Percentiles rank a stretch among this genome's conserved stretches.
Conservation (phyloP, 441 rosid genomes). For the Populus tomentosa region DNA sequence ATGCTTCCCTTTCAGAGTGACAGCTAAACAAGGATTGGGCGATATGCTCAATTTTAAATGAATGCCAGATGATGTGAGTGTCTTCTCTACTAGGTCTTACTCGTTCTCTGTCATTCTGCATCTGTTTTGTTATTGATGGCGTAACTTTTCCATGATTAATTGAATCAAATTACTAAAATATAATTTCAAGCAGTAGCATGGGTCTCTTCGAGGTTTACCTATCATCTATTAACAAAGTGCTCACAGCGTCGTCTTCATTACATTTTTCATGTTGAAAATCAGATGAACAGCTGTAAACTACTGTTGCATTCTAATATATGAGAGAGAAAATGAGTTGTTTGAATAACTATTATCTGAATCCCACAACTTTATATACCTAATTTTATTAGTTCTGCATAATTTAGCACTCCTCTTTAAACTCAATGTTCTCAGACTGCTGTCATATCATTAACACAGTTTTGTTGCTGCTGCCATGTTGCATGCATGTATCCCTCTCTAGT, state of each 20-base stretch:
- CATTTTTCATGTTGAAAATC: background rate
- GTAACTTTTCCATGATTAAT: conserved; percentile 9
- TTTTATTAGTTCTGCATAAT: background rate
- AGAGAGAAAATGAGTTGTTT: background rate
- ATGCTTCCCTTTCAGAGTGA: conserved; percentile 4
- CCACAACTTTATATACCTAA: background rate
- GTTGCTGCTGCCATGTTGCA: background rate
- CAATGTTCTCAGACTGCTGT: background rate
- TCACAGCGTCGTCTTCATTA: background rate
- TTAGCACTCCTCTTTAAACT: background rate
- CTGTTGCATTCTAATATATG: background rate
- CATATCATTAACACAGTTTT: background rate
- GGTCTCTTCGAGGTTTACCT: background rate
- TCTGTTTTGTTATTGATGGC: background rate
- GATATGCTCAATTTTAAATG: conserved; percentile 2
- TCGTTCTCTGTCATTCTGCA: background rate
- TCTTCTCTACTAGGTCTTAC: conserved; percentile 16
- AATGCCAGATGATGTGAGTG: conserved; percentile 15
- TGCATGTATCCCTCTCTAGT: background rate
- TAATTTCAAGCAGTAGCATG: conserved; percentile 1
- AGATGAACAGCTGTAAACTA: background rate
- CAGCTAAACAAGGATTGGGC: conserved; percentile 8
- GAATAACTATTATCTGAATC: background rate
- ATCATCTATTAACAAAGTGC: background rate
- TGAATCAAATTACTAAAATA: conserved; percentile 9